Evolutionary conservation across 768 basidiomycete genomes (phyloP).

Genomic region (Boletus rufocinnamomeus): DNA sequence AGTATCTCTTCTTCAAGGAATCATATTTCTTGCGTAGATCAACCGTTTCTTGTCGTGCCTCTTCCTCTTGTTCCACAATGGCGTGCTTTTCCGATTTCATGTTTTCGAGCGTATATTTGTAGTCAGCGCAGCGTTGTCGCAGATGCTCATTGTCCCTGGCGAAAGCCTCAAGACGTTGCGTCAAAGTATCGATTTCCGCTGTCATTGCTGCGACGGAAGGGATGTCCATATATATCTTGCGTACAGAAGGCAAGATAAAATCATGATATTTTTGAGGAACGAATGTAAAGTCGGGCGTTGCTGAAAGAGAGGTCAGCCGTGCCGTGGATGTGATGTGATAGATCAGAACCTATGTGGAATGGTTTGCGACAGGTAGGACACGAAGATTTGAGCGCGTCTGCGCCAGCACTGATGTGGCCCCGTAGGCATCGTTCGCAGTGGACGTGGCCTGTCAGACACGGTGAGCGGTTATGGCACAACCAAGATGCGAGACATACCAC

Average conservation of each 20-base stretch:
- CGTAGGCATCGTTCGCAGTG: constrained; percentile 64
- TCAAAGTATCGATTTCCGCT: constrained; percentile 39
- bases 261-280: constrained; percentile 62
- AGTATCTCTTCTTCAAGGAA: constrained; percentile 30
- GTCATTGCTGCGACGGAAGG: constrained; percentile 26
- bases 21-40: constrained; percentile 40
- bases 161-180: constrained; percentile 41
- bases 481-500: constrained; percentile 46
- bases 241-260: constrained; percentile 58
- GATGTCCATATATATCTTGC: constrained; percentile 54
- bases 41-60: constrained; percentile 42
- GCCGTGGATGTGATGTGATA: background rate
- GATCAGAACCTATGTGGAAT: constrained; percentile 55
- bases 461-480: constrained; percentile 2
- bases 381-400: constrained; percentile 42
- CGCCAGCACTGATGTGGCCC: constrained; percentile 31
- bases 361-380: constrained; percentile 60
- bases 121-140: constrained; percentile 44
- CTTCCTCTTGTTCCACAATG: constrained; percentile 33
- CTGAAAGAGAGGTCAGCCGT: constrained; percentile 30
- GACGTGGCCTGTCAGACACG: constrained; percentile 52
- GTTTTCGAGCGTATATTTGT: constrained; percentile 36
- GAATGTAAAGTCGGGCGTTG: constrained; percentile 48
- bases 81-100: constrained; percentile 36
- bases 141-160: constrained; percentile 45